Conservation (phyloP, 169 alveolate species). For the Plasmodium gonderi region DNA sequence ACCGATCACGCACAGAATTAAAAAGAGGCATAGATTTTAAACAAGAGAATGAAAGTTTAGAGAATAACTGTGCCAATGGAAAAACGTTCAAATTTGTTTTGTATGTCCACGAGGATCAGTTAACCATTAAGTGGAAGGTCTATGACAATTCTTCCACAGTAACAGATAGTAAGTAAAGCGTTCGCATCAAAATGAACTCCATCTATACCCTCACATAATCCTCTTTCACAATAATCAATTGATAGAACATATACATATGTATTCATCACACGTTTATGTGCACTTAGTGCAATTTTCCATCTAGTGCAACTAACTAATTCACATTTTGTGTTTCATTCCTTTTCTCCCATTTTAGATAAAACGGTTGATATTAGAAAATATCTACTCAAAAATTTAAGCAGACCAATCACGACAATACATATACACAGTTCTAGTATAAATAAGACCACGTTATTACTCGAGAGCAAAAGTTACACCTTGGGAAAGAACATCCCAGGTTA, state of each 20-base stretch:
- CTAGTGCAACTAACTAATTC: too few relatives aligned
- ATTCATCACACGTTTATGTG: too few relatives aligned
- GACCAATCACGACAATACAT: not conserved
- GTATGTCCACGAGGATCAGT: not conserved
- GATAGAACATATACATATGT: too few relatives aligned
- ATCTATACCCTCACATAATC: not conserved
- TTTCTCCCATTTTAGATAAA: not conserved
- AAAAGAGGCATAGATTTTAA: not conserved
- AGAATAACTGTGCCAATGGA: not conserved
- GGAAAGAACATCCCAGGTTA: not conserved
- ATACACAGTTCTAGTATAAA: not conserved
- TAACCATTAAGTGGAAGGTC: not conserved
- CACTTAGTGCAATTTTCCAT: too few relatives aligned
- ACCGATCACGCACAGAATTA: not conserved
- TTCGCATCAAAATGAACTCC: not conserved
- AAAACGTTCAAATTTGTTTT: not conserved
- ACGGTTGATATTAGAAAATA: not conserved
- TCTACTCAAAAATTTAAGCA: not conserved
- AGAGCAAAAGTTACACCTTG: not conserved
- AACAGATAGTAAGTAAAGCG: not conserved
- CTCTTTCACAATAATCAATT: too few relatives aligned
- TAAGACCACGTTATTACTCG: not conserved
- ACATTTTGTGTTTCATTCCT: too few relatives aligned
- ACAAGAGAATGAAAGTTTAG: not conserved
- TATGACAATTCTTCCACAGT: not conserved